Evolutionary conservation across 2,329 filamentous ascomycete species (phyloP).

Genomic region (Cyphellophora attinorum): DNA sequence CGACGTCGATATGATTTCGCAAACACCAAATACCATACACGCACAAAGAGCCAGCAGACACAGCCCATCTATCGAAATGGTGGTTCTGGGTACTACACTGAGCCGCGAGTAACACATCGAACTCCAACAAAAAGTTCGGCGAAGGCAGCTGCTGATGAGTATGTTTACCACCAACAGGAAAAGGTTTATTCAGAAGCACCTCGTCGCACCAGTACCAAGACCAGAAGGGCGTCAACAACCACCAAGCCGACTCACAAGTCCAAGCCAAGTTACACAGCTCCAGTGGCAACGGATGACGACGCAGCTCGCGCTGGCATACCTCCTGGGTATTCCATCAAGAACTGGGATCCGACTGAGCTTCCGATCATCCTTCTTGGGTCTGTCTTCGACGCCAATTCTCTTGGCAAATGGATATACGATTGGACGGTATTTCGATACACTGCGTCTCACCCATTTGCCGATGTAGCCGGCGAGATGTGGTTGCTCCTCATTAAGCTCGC

Average conservation of each 20-base stretch:
- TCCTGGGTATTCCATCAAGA: constrained; percentile 85
- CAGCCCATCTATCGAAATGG: constrained; percentile 44
- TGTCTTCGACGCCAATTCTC: constrained; percentile 93
- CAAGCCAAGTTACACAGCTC: constrained; percentile 26
- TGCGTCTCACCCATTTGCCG: constrained; percentile 70
- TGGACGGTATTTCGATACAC: constrained; percentile 93
- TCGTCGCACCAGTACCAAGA: constrained; percentile 32
- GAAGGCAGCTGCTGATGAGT: constrained; percentile 38
- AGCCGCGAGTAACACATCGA: constrained; percentile 35
- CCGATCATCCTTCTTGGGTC: constrained; percentile 90
- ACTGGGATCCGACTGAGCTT: constrained; percentile 92
- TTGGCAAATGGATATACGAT: constrained; percentile 99
- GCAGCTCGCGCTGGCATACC: constrained; percentile 62
- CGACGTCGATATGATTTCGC: constrained; percentile 23
- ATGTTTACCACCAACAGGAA: constrained; percentile 45
- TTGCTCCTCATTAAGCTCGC: constrained; percentile 86
- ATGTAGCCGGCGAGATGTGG: constrained; percentile 92
- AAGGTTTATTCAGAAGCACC: constrained; percentile 48
- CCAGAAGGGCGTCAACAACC: constrained; percentile 46
- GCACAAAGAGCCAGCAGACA: constrained; percentile 30
- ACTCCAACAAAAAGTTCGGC: constrained; percentile 31
- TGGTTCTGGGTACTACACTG: constrained; percentile 46
- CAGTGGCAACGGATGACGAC: constrained; percentile 55
- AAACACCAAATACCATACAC: constrained; percentile 31
- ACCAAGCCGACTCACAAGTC: constrained; percentile 33